phyloP scores from a whole-genome alignment of 208 protist species.

The Leishmania aethiopica region DNA sequence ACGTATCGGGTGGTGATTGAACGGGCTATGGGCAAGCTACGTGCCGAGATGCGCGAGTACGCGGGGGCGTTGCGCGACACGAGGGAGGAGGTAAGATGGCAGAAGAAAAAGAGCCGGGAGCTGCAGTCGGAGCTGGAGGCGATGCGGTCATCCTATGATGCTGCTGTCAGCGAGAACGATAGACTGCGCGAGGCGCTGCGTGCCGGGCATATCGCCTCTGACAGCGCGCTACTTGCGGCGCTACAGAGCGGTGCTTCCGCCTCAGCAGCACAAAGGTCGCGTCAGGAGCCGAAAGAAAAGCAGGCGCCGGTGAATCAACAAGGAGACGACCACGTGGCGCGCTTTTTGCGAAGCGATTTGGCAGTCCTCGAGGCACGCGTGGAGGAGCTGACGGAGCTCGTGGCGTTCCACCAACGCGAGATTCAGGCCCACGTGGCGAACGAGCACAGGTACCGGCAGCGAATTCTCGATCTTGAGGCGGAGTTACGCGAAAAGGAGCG shows the following conservation, averaged over 20 bases:
- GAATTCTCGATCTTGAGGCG: constrained; percentile 58
- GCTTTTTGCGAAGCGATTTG: constrained; percentile 21
- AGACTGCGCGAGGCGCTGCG: constrained; percentile 12
- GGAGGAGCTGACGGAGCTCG: constrained; percentile 39
- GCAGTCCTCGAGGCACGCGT: constrained; percentile 35
- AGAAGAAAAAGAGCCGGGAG: constrained; percentile 17
- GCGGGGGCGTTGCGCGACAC: constrained; percentile 33
- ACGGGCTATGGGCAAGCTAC: constrained; percentile 46
- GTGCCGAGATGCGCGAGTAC: constrained; percentile 42
- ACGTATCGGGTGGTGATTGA: constrained; percentile 67
- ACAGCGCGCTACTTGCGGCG: constrained; percentile 2
- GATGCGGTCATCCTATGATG: not conserved
- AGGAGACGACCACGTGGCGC: not conserved
- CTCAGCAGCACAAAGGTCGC: not conserved
- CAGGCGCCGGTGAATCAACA: not conserved
- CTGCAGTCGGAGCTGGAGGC: constrained; percentile 12
- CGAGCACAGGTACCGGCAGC: constrained; percentile 58
- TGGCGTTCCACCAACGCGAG: constrained; percentile 57
- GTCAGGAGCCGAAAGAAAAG: not conserved
- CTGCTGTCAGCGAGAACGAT: constrained; percentile 14
- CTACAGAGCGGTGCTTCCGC: not conserved
- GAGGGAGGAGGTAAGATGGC: constrained; percentile 22
- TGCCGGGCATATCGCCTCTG: not conserved
- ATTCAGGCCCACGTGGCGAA: constrained; percentile 47
- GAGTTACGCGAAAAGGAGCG: constrained; percentile 33